Evolutionary conservation across 148 eudicot species (phyloP), one percentile per base, ranked within the genome.

Genomic region (Vaccinium vitisidaea): DNA sequence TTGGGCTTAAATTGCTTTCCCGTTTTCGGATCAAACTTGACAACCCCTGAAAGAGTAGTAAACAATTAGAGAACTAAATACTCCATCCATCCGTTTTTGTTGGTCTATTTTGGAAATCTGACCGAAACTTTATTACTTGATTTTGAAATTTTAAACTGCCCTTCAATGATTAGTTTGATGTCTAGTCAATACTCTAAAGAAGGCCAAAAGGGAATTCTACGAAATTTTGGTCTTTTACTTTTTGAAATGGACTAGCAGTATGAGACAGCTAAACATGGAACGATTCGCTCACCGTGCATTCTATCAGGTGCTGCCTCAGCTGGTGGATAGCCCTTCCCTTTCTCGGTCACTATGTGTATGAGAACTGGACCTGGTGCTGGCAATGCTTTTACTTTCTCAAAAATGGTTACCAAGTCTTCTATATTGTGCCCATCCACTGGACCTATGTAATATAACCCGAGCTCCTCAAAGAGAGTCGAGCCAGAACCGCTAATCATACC

Each of bases 311-410:
- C 95, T 21, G 84, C 90, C 81, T 94, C 98, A 10, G 98, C 98
- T 14, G 95, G 95, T 16, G 93, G 92, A 83, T 94, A 94, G 2
- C 98, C 98, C 84, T 94, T 94, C 18, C 98, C 98, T 78, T 94
- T 94, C 87, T 94, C 95, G 0, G 98, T 94, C 12, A 94, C 90
- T 73, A 94, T 86, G 79, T 94, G 98, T 53, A 94, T 93, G 13
- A 94, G 89, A 85, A 92, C 92, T 0, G 98, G 98, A 81, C 94
- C 94, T 9, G 93, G 93, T 76, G 93, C 91, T 3, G 95, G 93
- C 89, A 86, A 86, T n/a, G 91, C 84, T 85, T 92, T 94, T 13
- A 93, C 94, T 90, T 90, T 85, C 77, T 90, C 52, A 49, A 94
- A 89, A 80, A 94, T 90, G 27, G 92, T 67, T 16, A 92, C 84